A percentile compares a stretch with the other conserved stretches of the same genome.
Conservation (phyloP, 805 yeast species). For the Kockiozyma suomiensis region DNA sequence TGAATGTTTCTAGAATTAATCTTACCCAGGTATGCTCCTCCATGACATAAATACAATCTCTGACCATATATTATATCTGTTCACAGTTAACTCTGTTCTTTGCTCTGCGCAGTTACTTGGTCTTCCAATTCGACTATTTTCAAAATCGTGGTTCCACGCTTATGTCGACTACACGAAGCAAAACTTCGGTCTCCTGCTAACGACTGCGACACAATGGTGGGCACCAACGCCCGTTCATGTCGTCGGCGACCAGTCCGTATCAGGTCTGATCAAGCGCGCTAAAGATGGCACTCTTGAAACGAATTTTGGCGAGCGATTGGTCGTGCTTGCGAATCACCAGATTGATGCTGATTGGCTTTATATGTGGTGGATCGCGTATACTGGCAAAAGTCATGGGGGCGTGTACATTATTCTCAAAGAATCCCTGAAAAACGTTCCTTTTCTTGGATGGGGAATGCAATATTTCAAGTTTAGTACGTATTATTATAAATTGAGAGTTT, state of each 20-base stretch:
- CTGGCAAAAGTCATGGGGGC: constrained; percentile 64
- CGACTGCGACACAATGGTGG: constrained; percentile 39
- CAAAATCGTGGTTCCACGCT: constrained; percentile 38
- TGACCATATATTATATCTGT: too few species aligned
- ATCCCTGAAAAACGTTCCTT: constrained; percentile 67
- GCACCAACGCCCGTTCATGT: constrained; percentile 39
- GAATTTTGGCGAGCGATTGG: constrained; percentile 53
- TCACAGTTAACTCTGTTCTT: constrained; percentile 4
- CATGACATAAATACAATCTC: too few species aligned
- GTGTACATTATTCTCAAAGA: constrained; percentile 78
- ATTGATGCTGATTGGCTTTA: constrained; percentile 93
- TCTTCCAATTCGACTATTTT: constrained; percentile 37
- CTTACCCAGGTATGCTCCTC: constrained; percentile 28
- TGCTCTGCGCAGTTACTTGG: constrained; percentile 34
- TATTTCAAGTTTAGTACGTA: constrained; percentile 59
- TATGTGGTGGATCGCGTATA: constrained; percentile 81
- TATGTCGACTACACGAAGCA: constrained; percentile 43
- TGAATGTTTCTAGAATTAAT: constrained; percentile 17
- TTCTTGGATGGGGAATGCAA: constrained; percentile 84
- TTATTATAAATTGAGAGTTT: background rate
- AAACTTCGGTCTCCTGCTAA: constrained; percentile 40
- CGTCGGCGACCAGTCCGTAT: constrained; percentile 38
- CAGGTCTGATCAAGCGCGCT: constrained; percentile 34
- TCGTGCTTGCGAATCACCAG: constrained; percentile 87
- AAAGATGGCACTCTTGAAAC: constrained; percentile 37